Base-by-base conservation (phyloP, 257 asterid genomes). In the Solanum paucissectum region DNA sequence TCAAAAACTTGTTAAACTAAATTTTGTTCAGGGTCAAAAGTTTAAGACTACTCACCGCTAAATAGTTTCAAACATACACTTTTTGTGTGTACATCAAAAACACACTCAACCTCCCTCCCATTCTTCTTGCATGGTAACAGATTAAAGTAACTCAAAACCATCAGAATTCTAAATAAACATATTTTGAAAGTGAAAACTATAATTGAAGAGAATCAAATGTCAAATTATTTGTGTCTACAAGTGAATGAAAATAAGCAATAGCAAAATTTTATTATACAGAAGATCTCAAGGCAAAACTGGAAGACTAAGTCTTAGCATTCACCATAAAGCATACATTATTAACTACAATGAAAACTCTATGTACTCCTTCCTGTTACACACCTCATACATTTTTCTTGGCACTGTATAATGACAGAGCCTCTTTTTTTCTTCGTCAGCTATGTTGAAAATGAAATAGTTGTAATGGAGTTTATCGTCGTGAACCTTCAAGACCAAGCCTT, bases 351-450 rank as follows among this genome's bases (percentile, higher is more conserved):
- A n/a, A 58, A 87, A 18, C 42, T 44, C 25, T 81, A n/a, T 27
- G 8, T 77, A 8, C 62, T 76, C 83, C 83, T 77, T 52, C 60
- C 62, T 42, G 62, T 25, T 77, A 92, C 99, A 93, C 9, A 94
- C 95, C 72, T 94, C 99, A 2, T 96, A 95, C 95, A 96, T 93
- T 94, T 95, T 98, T 86, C 91, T 91, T 29, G 98, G 98, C 94
- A 94, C 94, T 0, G 96, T 95, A 72, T 94, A 95, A 88, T 95
- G 98, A 74, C 99, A 95, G 81, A 93, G 92, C 95, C 96, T 96
- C 84, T 27, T 27, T 77, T 25, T 8, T 79, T 81, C 23, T 81
- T 46, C 18, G 21, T 29, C 85, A 44, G 40, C 9, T 81, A 46
- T 27, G 42, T 46, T 16, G 66, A 81, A 46, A 29, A 81, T 27